phyloP scores from a whole-genome alignment of 2,329 filamentous ascomycete genomes.

The Pseudogymnoascus destructans region DNA sequence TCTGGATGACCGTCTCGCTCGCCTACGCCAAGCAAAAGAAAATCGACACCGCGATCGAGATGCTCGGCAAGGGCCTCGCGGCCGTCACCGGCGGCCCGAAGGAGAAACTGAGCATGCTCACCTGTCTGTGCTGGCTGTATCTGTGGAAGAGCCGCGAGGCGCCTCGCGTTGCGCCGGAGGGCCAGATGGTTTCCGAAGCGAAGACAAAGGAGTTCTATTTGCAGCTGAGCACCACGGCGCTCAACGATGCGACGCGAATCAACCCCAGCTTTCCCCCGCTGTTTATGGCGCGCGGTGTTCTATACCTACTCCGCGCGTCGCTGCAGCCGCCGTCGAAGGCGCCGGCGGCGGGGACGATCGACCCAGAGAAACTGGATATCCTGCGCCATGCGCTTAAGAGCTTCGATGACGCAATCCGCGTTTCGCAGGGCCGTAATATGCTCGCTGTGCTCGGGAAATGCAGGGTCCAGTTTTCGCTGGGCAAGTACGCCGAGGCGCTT shows the following conservation, averaged over 20 bases:
- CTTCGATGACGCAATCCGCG: conserved; percentile 84
- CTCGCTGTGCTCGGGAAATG: conserved; percentile 86
- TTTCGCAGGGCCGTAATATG: conserved; percentile 77
- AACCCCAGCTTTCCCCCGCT: conserved; percentile 87
- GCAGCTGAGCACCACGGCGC: conserved; percentile 72
- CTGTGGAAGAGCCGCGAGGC: conserved; percentile 58
- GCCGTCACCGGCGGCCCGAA: conserved; percentile 48
- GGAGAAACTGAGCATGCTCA: conserved; percentile 53
- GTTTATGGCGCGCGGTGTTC: conserved; percentile 79
- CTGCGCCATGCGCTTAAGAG: conserved; percentile 78
- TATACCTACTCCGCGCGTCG: conserved; percentile 78
- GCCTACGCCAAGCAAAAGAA: conserved; percentile 95
- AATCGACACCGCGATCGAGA: conserved; percentile 69
- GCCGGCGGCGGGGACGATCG: conserved; percentile 46
- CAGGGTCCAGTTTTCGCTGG: conserved; percentile 72
- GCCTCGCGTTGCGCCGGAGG: conserved; percentile 51
- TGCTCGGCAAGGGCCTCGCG: conserved; percentile 51
- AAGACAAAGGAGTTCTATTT: conserved; percentile 92
- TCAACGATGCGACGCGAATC: conserved; percentile 92
- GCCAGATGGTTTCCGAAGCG: conserved; percentile 51
- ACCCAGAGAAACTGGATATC: conserved; percentile 64
- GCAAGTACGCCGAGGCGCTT: conserved; percentile 73
- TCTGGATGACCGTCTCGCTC: conserved; percentile 96
- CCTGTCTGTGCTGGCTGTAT: conserved; percentile 58
- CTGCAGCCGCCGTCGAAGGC: conserved; percentile 62